Evolutionary conservation across 2,329 filamentous ascomycete species (phyloP).

Genomic region (Verticillium nubilum): DNA sequence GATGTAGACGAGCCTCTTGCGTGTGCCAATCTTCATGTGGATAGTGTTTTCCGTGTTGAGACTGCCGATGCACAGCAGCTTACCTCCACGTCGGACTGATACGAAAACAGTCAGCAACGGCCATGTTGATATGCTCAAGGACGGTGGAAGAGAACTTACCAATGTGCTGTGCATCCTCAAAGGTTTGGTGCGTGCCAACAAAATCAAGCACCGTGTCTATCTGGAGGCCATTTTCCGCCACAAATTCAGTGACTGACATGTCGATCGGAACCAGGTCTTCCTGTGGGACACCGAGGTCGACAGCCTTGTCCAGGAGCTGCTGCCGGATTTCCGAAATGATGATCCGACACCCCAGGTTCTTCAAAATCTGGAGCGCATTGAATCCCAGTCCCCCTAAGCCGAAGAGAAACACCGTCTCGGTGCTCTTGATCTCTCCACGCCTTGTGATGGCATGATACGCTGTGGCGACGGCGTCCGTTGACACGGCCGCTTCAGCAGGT

Average conservation of each 20-base stretch:
- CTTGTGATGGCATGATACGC: constrained; percentile 32
- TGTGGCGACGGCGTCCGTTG: constrained; percentile 34
- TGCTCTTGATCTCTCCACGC: constrained; percentile 24
- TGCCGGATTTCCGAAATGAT: constrained; percentile 29
- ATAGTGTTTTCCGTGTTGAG: constrained; percentile 31
- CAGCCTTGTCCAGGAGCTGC: constrained; percentile 10
- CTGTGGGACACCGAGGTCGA: constrained; percentile 21
- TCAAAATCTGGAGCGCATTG: constrained; percentile 31
- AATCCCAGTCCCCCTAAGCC: constrained; percentile 34
- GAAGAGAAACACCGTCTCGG: constrained; percentile 32
- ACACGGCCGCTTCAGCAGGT: constrained; percentile 27
- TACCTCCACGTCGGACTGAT: constrained; percentile 26
- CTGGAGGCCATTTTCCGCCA: constrained; percentile 17
- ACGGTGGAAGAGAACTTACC: constrained; percentile 14
- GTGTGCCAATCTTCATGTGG: constrained; percentile 36
- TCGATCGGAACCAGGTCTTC: constrained; percentile 24
- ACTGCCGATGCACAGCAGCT: constrained; percentile 33
- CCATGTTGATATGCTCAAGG: not conserved
- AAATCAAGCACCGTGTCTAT: constrained; percentile 26
- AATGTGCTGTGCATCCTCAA: constrained; percentile 27
- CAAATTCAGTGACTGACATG: constrained; percentile 20
- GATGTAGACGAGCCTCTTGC: constrained; percentile 33
- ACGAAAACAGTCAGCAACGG: constrained; percentile 4
- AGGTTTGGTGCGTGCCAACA: constrained; percentile 28
- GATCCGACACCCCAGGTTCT: constrained; percentile 43